Conservation (phyloP, 2,329 filamentous ascomycete species). For the Emmonsiellopsis sp. region DNA sequence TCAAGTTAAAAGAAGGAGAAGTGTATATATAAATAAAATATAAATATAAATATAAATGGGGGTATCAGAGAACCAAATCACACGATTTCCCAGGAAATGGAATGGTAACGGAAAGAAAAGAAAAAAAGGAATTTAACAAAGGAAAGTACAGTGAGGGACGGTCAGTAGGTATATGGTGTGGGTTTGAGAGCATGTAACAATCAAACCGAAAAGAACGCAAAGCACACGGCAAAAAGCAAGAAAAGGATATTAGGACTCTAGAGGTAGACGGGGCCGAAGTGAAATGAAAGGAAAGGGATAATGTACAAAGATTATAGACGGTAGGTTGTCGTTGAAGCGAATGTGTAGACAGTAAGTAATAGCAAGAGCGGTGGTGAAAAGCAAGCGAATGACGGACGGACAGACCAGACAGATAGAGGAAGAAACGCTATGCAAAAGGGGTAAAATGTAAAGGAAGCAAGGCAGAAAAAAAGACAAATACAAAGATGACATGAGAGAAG, state of each 20-base stretch:
- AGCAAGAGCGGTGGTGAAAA: too few relatives aligned
- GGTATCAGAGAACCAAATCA: background rate
- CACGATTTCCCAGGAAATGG: background rate
- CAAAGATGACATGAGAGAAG: background rate
- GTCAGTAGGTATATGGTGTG: conserved; percentile 25
- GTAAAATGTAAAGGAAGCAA: background rate
- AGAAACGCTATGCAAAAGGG: too few relatives aligned
- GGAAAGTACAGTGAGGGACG: conserved; percentile 9
- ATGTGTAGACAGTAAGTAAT: too few relatives aligned
- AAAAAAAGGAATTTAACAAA: conserved; percentile 10
- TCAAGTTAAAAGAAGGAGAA: background rate
- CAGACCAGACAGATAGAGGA: too few relatives aligned
- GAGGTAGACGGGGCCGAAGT: too few relatives aligned
- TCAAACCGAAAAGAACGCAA: background rate
- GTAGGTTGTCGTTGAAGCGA: too few relatives aligned
- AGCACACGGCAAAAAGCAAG: too few relatives aligned
- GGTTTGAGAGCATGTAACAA: background rate
- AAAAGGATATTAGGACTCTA: too few relatives aligned
- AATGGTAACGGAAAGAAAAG: background rate
- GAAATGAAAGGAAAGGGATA: too few relatives aligned
- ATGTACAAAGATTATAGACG: too few relatives aligned
- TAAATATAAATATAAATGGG: background rate
- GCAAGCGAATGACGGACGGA: too few relatives aligned
- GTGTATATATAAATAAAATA: background rate
- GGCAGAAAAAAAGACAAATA: background rate